A percentile compares a stretch with the other conserved stretches of the same genome.
Evolutionary conservation across 805 yeast species (phyloP).

Genomic region (Grigorovia transvaalensis): DNA sequence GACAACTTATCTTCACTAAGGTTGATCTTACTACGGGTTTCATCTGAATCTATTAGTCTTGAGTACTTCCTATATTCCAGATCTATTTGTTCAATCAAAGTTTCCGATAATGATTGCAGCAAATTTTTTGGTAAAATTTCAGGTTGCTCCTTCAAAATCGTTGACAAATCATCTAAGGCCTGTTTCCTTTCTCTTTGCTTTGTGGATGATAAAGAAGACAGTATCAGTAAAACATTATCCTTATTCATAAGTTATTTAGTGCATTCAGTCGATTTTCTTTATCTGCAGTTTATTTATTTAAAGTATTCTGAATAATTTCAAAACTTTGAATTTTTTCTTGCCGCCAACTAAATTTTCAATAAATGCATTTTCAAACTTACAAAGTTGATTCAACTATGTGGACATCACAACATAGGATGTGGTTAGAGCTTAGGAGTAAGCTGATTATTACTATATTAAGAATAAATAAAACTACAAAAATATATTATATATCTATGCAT

Average conservation of each 20-base stretch:
- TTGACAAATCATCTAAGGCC: slow-evolving; percentile 35
- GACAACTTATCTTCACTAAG: slow-evolving; percentile 22
- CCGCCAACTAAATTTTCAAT: too few relatives aligned
- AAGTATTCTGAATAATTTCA: too few relatives aligned
- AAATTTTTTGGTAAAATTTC: slow-evolving; percentile 13
- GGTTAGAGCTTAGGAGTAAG: too few relatives aligned
- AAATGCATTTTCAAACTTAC: too few relatives aligned
- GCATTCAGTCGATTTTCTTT: background rate
- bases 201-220: slow-evolving; percentile 33
- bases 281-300: too few relatives aligned
- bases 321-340: too few relatives aligned
- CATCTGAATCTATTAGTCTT: slow-evolving; percentile 3
- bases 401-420: too few relatives aligned
- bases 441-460: background rate
- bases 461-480: background rate
- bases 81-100: slow-evolving; percentile 24
- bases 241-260: slow-evolving; percentile 8
- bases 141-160: slow-evolving; percentile 17
- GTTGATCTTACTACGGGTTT: slow-evolving; percentile 22
- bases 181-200: slow-evolving; percentile 47
- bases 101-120: slow-evolving; percentile 18
- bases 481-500: background rate
- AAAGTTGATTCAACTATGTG: too few relatives aligned
- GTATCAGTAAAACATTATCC: slow-evolving; percentile 4
- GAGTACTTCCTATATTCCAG: slow-evolving; percentile 29